phyloP scores from a whole-genome alignment of 2,329 filamentous ascomycete genomes.

The Penicillium occitanis region DNA sequence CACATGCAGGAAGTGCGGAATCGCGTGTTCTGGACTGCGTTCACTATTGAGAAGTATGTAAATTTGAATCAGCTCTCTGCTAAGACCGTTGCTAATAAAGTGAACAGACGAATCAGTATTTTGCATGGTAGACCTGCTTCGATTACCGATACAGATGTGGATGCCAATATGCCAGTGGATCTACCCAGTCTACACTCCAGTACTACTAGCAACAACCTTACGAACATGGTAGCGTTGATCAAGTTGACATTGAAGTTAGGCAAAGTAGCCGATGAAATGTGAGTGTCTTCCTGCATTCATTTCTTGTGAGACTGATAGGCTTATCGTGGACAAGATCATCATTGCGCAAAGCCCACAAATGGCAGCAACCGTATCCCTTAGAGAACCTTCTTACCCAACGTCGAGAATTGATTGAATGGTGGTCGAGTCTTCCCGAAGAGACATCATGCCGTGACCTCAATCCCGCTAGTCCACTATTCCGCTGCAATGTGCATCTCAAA shows the following conservation, averaged over 20 bases:
- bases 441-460: constrained; percentile 44
- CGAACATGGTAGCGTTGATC: constrained; percentile 50
- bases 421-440: constrained; percentile 41
- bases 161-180: constrained; percentile 54
- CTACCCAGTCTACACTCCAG: constrained; percentile 46
- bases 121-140: constrained; percentile 59
- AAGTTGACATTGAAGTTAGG: constrained; percentile 46
- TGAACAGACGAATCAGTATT: constrained; percentile 53
- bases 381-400: constrained; percentile 41
- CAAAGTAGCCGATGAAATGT: constrained; percentile 45
- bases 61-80: not conserved
- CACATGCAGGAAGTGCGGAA: constrained; percentile 55
- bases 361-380: constrained; percentile 43
- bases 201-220: constrained; percentile 45
- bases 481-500: constrained; percentile 53
- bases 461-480: constrained; percentile 44
- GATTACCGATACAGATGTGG: constrained; percentile 54
- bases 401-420: constrained; percentile 45
- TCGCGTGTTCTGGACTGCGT: constrained; percentile 59
- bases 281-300: constrained; percentile 17
- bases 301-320: constrained; percentile 26
- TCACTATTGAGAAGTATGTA: constrained; percentile 56
- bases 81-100: constrained; percentile 16
- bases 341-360: constrained; percentile 40
- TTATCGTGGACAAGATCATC: constrained; percentile 31